These are phyloP conservation scores for Aspergillus versicolor DNA, from an alignment of 2,329 filamentous ascomycete genomes.

Conservation along the genomic window DNA sequence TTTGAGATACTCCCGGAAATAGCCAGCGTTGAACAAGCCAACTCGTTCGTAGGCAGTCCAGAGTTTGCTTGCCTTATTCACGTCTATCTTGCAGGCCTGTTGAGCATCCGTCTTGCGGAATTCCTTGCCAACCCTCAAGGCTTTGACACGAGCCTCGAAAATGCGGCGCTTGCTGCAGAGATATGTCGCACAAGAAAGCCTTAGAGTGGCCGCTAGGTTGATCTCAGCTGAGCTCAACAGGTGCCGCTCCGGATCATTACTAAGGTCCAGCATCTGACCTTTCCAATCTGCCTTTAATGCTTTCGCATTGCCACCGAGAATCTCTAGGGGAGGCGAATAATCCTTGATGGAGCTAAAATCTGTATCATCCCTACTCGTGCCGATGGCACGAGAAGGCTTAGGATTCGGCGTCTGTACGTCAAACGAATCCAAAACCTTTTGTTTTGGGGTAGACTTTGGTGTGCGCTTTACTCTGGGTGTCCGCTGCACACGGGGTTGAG, in stretches of 20 bases:
- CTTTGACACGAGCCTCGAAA: constrained; percentile 72
- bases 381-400: constrained; percentile 46
- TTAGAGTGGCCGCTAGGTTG: constrained; percentile 71
- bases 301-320: constrained; percentile 66
- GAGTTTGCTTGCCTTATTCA: constrained; percentile 93
- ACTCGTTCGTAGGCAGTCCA: constrained; percentile 87
- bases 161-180: constrained; percentile 91
- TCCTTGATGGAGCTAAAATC: constrained; percentile 72
- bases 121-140: constrained; percentile 68
- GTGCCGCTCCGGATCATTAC: constrained; percentile 65
- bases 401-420: constrained; percentile 35
- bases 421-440: constrained; percentile 39
- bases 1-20: constrained; percentile 46
- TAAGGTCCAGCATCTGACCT: constrained; percentile 73
- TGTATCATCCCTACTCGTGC: constrained; percentile 75
- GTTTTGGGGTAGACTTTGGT: constrained; percentile 42
- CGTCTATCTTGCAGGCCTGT: constrained; percentile 95
- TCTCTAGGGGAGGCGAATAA: constrained; percentile 67
- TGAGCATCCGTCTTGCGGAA: constrained; percentile 96
- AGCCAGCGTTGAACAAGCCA: constrained; percentile 69
- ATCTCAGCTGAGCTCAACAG: constrained; percentile 78
- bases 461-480: constrained; percentile 38
- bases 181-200: constrained; percentile 84
- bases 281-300: constrained; percentile 86
- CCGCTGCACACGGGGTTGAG: constrained; percentile 30